Percentiles rank a stretch among this genome's conserved stretches.
phyloP scores from a whole-genome alignment of 345 rosid species.

The Linum tenue region DNA sequence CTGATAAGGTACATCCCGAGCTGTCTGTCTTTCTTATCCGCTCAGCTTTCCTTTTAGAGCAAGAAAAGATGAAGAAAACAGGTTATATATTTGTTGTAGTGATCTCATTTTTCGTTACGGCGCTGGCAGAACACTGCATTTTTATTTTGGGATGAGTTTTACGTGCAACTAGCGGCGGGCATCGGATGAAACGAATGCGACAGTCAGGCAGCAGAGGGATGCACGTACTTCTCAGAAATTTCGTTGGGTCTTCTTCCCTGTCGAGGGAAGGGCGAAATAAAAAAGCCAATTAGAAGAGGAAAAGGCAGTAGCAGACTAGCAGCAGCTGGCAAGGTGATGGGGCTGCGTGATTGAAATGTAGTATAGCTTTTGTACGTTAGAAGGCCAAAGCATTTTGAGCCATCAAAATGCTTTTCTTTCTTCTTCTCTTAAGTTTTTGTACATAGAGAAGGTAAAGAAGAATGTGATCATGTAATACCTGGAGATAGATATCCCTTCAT shows the following conservation, averaged over 20 bases:
- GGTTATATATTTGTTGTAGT: too few species aligned
- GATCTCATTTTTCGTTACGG: too few species aligned
- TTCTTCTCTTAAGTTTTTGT: constrained; percentile 1
- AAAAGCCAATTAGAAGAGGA: neutral
- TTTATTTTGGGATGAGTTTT: too few species aligned
- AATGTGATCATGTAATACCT: neutral
- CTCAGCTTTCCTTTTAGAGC: neutral
- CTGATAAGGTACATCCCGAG: neutral
- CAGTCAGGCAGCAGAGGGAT: too few species aligned
- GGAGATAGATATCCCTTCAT: neutral
- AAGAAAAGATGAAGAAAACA: too few species aligned
- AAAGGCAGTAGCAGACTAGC: neutral
- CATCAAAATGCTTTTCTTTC: constrained; percentile 20
- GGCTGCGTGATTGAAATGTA: constrained; percentile 25
- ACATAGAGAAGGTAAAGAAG: neutral
- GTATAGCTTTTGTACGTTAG: constrained; percentile 18
- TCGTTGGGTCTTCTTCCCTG: too few species aligned
- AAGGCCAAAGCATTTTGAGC: constrained; percentile 30
- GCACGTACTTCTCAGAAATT: too few species aligned
- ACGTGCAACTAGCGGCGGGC: too few species aligned
- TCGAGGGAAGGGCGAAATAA: too few species aligned
- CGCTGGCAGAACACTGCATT: too few species aligned
- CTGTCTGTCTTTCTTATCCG: neutral
- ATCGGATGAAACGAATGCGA: too few species aligned
- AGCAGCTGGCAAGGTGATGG: constrained; percentile 13